Evolutionary conservation across 2,329 filamentous ascomycete genomes (phyloP), one percentile per base, ranked within the genome.

Genomic region (Apiospora aurea): DNA sequence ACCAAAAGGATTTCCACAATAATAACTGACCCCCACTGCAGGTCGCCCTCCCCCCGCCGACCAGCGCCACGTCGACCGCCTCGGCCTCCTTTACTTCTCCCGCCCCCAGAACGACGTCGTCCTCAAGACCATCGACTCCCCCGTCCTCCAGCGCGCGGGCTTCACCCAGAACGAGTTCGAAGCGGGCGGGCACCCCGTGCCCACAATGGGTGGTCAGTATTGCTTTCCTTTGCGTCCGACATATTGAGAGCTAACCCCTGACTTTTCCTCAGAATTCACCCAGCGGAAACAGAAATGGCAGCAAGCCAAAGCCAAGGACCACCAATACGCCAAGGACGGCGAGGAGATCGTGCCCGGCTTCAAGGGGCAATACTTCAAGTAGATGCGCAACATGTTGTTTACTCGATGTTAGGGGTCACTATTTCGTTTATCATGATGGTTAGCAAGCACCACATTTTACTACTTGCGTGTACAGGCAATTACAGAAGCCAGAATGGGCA

Each of bases 31-130:
- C 41, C 18, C 10, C 26, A 0, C 10, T 6, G 26, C 49, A 82
- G 80, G 81, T 82, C 0, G 80, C 81, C 0, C 78, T 81, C 1
- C 82, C 82, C 83, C 83, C 1, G 80, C 80, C 61, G 83, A 85
- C 72, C 83, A 85, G 72, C 76, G 83, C 0, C 78, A 87, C 70
- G 81, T 86, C 2, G 84, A 87, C 69, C 83, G 87, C 0, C 80
- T 87, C 0, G 86, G 87, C 0, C 76, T 88, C 5, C 75, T 88
- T 49, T 88, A 88, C 73, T 88, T 88, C 77, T 85, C 86, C 1
- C 83, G 86, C 0, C 81, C 82, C 2, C 79, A 83, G 69, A 83
- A 84, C 46, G 80, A 82, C 38, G 76, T 84, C 0, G 74, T 78
- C 0, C 75, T 85, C 0, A 80, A 78, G 24, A 83, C 83, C 0